These are phyloP conservation scores for Microbotryum violaceum DNA, from an alignment of 1,284 basidiomycete species.

Conservation along the genomic window DNA sequence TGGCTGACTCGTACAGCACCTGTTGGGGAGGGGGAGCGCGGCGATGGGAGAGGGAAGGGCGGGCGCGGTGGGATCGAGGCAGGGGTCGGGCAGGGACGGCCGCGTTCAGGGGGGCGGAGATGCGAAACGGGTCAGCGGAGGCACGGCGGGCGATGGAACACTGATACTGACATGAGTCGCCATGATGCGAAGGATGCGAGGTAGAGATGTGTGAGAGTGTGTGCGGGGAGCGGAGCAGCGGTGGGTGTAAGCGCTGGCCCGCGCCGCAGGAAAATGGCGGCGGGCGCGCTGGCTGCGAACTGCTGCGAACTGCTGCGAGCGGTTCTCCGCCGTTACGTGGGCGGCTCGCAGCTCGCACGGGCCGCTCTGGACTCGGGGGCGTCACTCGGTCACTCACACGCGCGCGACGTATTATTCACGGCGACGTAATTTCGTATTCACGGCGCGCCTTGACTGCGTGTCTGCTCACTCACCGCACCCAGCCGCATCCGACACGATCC, in stretches of 20 bases:
- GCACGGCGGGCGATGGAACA: not conserved
- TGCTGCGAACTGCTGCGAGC: too few species aligned
- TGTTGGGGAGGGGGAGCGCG: slow-evolving; percentile 45
- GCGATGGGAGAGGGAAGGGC: not conserved
- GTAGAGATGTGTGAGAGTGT: not conserved
- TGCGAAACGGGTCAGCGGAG: not conserved
- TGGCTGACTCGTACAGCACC: slow-evolving; percentile 88
- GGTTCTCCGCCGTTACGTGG: too few species aligned
- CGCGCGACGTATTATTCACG: too few species aligned
- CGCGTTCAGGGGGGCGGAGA: not conserved
- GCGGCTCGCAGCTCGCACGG: too few species aligned
- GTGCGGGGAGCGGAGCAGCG: not conserved
- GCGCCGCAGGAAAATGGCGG: too few species aligned
- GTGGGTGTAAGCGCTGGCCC: not conserved
- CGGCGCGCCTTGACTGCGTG: too few species aligned
- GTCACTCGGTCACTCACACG: too few species aligned
- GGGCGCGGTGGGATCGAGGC: not conserved
- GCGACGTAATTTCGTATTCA: too few species aligned
- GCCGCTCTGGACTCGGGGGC: too few species aligned
- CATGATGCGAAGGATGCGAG: slow-evolving; percentile 8
- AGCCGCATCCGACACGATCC: too few species aligned
- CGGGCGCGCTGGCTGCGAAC: too few species aligned
- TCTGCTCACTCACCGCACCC: too few species aligned
- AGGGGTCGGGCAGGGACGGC: not conserved
- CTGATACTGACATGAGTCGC: slow-evolving; percentile 21